These are phyloP conservation scores for Diaporthe batatas DNA, from an alignment of 2,329 filamentous ascomycete species.

Conservation along the genomic window DNA sequence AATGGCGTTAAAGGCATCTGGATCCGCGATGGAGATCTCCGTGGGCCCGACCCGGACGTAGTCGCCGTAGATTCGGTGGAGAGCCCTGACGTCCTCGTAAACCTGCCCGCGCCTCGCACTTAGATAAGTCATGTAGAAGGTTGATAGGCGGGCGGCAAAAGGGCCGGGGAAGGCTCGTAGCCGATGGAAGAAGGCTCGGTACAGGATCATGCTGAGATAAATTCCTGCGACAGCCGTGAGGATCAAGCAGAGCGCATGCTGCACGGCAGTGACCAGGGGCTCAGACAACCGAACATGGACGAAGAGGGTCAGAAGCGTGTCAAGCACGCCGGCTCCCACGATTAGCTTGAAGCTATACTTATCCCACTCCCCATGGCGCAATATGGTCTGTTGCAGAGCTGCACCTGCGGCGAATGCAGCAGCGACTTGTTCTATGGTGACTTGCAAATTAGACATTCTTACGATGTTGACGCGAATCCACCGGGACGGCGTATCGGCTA, in stretches of 20 bases:
- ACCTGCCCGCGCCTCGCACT: conserved; percentile 44
- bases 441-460: conserved; percentile 1
- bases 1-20: conserved; percentile 48
- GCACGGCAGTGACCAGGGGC: not conserved
- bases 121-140: conserved; percentile 43
- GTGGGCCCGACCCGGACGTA: conserved; percentile 47
- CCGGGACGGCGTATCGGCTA: not conserved
- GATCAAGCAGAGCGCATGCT: conserved; percentile 25
- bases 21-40: conserved; percentile 51
- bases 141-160: conserved; percentile 41
- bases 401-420: conserved; percentile 31
- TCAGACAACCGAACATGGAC: conserved; percentile 18
- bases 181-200: conserved; percentile 44
- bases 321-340: conserved; percentile 13
- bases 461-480: not conserved
- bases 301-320: conserved; percentile 2
- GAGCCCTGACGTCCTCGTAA: conserved; percentile 45
- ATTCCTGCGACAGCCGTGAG: conserved; percentile 34
- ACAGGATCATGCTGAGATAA: conserved; percentile 45
- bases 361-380: conserved; percentile 36
- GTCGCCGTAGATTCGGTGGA: conserved; percentile 45
- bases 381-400: conserved; percentile 22
- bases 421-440: conserved; percentile 24
- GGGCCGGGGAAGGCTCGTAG: conserved; percentile 36
- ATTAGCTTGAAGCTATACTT: conserved; percentile 37